Base-by-base conservation (phyloP, 176 grass and related monocot genomes). In the Panicum miliaceum region DNA sequence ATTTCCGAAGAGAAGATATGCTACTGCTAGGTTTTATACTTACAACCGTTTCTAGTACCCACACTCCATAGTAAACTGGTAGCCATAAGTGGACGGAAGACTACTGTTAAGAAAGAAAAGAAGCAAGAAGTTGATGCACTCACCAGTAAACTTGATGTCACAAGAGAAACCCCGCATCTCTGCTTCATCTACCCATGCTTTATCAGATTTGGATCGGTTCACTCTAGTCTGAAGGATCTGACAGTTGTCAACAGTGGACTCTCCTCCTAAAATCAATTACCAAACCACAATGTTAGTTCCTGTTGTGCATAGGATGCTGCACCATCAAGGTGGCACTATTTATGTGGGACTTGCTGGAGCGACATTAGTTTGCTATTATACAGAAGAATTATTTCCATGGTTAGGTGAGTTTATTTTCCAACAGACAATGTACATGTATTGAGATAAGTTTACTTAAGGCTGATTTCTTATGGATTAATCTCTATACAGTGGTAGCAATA, bases 191-290 rank as follows among this genome's bases (percentile, higher is more conserved):
- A 98, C 80, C 92, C 89, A 93, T 64, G 90, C 45, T 84, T 98
- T 98, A 83, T 93, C 81, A 69, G 95, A 94, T 81, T 98, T 98
- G 22, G 84, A 91, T 20, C 95, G 71, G 46, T 98, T 98, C 11
- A 94, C 95, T 66, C 95, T 90, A 64, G 95, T 94, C 61, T 94
- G 95, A 22, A 98, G 95, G 68, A 98, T 93, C 61, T 98, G 95
- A 80, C 95, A 98, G 81, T 98, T 98, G 25, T 94, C 92, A 20
- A 90, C 86, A 68, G 82, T 94, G 18, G 95, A 93, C 42, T 94
- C 92, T 8, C 95, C 95, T 63, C 95, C 95, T 97, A 82, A 54
- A 83, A 80, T 11, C 53, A 85, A 75, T 22, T n/a, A 77, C 19
- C 9, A 89, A 37, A 12, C 72, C 29, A 52, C 35, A 48, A 81